These are phyloP conservation scores for Lentithecium fluviatile DNA, from an alignment of 495 filamentous ascomycete species.

Conservation along the genomic window DNA sequence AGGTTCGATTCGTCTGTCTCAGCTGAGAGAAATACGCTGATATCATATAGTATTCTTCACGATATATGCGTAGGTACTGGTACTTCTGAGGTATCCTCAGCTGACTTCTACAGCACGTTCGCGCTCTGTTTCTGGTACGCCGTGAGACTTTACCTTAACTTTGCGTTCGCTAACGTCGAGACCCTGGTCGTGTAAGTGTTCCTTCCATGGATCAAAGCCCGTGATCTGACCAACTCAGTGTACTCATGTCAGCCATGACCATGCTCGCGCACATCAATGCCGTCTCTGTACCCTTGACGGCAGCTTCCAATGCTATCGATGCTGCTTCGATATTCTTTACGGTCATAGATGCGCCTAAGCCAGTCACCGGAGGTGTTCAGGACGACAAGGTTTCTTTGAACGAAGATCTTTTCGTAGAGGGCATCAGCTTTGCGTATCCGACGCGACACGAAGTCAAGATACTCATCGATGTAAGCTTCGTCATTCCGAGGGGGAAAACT, in stretches of 20 bases:
- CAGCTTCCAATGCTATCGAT: neutral
- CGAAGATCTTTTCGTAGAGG: neutral
- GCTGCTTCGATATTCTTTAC: conserved; percentile 11
- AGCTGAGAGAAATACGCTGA: neutral
- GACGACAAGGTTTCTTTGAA: neutral
- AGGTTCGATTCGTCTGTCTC: neutral
- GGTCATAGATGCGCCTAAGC: conserved; percentile 13
- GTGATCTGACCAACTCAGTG: neutral
- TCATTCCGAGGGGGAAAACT: conserved; percentile 81
- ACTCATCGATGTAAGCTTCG: conserved; percentile 75
- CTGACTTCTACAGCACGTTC: conserved; percentile 6
- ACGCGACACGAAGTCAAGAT: conserved; percentile 83
- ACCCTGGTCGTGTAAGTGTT: conserved; percentile 14
- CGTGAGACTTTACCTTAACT: conserved; percentile 1
- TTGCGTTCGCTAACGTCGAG: conserved; percentile 5
- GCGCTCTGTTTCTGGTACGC: conserved; percentile 20
- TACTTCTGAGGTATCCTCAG: neutral
- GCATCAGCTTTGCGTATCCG: conserved; percentile 71
- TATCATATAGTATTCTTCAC: conserved; percentile 4
- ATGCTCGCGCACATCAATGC: conserved; percentile 9
- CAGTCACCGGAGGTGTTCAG: neutral
- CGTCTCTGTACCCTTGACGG: conserved; percentile 7
- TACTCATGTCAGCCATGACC: conserved; percentile 13
- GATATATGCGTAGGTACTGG: conserved; percentile 2
- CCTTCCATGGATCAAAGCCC: neutral